Conservation (phyloP, 441 rosid genomes). For the Pelargonium cotyledonis region DNA sequence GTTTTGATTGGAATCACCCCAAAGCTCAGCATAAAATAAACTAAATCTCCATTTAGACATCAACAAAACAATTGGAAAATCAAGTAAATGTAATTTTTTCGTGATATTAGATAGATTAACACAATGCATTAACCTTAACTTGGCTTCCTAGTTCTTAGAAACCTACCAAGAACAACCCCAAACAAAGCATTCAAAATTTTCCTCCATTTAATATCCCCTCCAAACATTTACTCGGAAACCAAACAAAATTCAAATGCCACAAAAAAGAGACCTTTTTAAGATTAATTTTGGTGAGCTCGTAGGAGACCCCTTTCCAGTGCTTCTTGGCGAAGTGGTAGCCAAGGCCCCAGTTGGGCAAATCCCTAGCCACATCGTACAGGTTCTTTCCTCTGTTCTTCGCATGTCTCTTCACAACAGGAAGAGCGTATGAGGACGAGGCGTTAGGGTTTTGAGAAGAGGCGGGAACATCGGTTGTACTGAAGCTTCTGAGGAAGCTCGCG, state of each 20-base stretch:
- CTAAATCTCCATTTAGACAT: constrained; percentile 3
- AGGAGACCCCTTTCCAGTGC: constrained; percentile 62
- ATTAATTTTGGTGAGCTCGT: constrained; percentile 84
- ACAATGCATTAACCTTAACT: no score
- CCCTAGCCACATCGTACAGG: no score
- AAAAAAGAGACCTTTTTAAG: constrained; percentile 58
- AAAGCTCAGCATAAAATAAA: background rate
- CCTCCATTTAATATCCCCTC: background rate
- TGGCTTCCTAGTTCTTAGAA: no score
- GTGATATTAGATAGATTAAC: no score
- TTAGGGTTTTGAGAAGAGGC: constrained; percentile 16
- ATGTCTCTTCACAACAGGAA: constrained; percentile 11
- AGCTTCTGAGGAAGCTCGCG: constrained; percentile 32
- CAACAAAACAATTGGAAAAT: no score
- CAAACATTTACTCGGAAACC: background rate
- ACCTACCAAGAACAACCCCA: no score
- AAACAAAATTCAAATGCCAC: background rate
- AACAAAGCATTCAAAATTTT: background rate
- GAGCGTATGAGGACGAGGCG: no score
- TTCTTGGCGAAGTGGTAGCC: no score
- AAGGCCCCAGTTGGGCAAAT: no score
- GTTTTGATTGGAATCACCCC: constrained; percentile 8
- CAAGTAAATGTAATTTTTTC: no score
- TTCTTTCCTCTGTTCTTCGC: no score
- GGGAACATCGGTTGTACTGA: constrained; percentile 27